Conservation (phyloP, 2,329 filamentous ascomycete genomes). For the Phialophora verrucosa region DNA sequence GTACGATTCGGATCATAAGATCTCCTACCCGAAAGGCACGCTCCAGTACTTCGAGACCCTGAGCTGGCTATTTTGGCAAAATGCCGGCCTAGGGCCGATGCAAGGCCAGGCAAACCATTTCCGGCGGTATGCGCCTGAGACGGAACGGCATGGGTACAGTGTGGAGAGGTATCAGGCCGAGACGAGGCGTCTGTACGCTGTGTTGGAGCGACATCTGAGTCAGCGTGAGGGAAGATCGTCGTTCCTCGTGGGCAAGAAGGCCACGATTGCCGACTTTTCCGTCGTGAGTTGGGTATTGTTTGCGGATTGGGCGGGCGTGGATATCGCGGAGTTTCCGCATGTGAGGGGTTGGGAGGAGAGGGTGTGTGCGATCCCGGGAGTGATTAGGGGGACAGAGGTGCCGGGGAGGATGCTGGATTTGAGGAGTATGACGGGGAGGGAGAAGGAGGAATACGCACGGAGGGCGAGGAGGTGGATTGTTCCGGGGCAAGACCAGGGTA, state of each 20-base stretch:
- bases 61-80: slow-evolving; percentile 55
- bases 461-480: slow-evolving; percentile 9
- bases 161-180: slow-evolving; percentile 56
- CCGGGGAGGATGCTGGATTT: neutral
- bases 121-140: slow-evolving; percentile 50
- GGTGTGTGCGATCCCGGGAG: slow-evolving; percentile 29
- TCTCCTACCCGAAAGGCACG: slow-evolving; percentile 51
- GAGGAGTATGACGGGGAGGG: neutral
- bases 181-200: slow-evolving; percentile 54
- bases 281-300: slow-evolving; percentile 52
- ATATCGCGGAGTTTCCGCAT: slow-evolving; percentile 43
- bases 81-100: slow-evolving; percentile 50
- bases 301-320: slow-evolving; percentile 39
- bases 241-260: slow-evolving; percentile 54
- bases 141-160: slow-evolving; percentile 48
- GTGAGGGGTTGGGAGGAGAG: slow-evolving; percentile 43
- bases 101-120: slow-evolving; percentile 55
- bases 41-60: slow-evolving; percentile 52
- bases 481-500: too few species aligned
- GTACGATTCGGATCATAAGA: slow-evolving; percentile 51
- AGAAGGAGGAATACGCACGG: slow-evolving; percentile 12
- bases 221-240: slow-evolving; percentile 41
- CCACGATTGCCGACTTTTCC: slow-evolving; percentile 56
- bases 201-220: slow-evolving; percentile 51
- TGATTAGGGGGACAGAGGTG: neutral